Conservation (phyloP, 1,284 basidiomycete genomes). For the Grifola frondosa region DNA sequence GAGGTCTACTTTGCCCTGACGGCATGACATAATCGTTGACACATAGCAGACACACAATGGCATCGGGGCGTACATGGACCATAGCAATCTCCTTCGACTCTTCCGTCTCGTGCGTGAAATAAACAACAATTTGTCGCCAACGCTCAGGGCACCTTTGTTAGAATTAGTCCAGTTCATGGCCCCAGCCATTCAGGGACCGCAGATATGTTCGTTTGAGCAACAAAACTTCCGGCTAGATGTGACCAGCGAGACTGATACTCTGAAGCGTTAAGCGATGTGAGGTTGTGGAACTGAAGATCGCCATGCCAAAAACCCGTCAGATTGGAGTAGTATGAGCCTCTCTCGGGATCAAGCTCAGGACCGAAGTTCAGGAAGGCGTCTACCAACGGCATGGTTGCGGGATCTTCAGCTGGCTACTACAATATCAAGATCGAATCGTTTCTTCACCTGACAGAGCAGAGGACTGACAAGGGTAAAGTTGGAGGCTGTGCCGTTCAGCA, state of each 20-base stretch:
- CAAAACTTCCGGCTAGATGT: conserved; percentile 46
- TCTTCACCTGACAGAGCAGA: not conserved
- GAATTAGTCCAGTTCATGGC: conserved; percentile 67
- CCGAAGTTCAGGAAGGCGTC: conserved; percentile 50
- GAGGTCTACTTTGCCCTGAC: conserved; percentile 70
- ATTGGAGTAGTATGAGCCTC: conserved; percentile 68
- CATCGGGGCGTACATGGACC: conserved; percentile 54
- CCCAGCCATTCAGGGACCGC: conserved; percentile 42
- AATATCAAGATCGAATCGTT: conserved; percentile 5
- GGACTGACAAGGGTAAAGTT: conserved; percentile 69
- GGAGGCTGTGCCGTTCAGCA: conserved; percentile 67
- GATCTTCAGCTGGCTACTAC: conserved; percentile 50
- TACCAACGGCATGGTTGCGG: conserved; percentile 47
- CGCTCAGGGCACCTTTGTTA: conserved; percentile 60
- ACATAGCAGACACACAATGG: not conserved
- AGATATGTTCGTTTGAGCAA: conserved; percentile 49
- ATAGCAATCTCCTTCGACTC: conserved; percentile 49
- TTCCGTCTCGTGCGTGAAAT: conserved; percentile 29
- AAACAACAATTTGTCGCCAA: conserved; percentile 56
- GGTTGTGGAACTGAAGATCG: conserved; percentile 58
- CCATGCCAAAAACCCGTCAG: conserved; percentile 76
- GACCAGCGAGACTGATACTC: conserved; percentile 42
- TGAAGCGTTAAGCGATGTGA: conserved; percentile 43
- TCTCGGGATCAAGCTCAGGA: conserved; percentile 42
- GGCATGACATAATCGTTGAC: not conserved